Evolutionary conservation across 331 rosid genomes (phyloP), one percentile per base, ranked within the genome.

Genomic region (Malus hybrid): DNA sequence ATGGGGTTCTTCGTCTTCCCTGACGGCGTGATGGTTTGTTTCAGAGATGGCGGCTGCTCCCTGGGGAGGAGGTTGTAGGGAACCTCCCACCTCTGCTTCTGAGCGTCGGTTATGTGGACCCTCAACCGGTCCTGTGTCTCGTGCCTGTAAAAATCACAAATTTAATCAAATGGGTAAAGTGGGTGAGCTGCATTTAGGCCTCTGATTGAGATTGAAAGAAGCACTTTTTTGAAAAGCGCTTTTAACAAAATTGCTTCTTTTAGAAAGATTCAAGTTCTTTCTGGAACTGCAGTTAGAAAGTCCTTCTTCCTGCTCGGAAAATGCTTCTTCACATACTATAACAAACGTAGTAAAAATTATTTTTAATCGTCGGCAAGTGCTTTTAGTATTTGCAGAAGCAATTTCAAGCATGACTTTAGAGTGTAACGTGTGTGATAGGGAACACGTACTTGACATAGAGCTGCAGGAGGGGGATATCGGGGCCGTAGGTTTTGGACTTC

Each of bases 31-130:
- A 83, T 83, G 24, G 82, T 72, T 63, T 80, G 86, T 50, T 81
- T 74, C 64, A 86, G 58, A 5, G 78, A 71, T 34, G 95, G 97
- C 16, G 97, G 91, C 42, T 85, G 82, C 63, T 88, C 93, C 58
- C 97, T 81, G 6, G 96, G 97, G 8, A 94, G 34, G 7, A 94
- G 92, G 65, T 86, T 69, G 82, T 94, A 91, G 22, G 99, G 97
- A 1, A 94, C 96, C 72, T 94, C 99, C 99, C 99, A 94, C 69
- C 96, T 84, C 74, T 86, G 93, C 67, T 86, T 91, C 62, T 81
- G 78, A 0, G 95, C 93, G 67, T 91, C 99, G 18, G 96, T 87
- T 39, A 94, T 90, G 72, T 90, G 96, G 5, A 94, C 89, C 82
- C 97, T 89, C 79, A 91, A 81, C 19, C 97, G 96, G 61, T 85